Conservation (phyloP, 495 filamentous ascomycete genomes). For the Xylaria sp. region DNA sequence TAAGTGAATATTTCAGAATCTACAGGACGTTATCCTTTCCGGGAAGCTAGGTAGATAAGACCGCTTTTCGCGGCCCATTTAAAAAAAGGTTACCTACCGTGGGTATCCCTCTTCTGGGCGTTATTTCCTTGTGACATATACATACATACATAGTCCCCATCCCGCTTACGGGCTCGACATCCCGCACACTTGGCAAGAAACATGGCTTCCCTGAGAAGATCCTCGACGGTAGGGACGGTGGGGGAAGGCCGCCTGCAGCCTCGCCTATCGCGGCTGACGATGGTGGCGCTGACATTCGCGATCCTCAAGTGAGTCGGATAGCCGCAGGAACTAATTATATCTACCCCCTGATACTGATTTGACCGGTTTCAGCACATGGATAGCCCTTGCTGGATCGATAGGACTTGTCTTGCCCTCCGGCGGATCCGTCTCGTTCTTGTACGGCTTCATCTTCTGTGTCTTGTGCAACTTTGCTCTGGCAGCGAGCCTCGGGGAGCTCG, state of each 20-base stretch:
- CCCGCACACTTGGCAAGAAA: conserved; percentile 2
- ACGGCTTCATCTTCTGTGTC: conserved; percentile 48
- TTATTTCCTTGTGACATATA: no score
- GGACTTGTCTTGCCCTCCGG: conserved; percentile 44
- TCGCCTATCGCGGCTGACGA: conserved; percentile 41
- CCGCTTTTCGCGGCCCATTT: conserved; percentile 5
- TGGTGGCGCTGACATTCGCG: conserved; percentile 45
- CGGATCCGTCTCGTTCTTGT: conserved; percentile 43
- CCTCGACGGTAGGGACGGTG: conserved; percentile 19
- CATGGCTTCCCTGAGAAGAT: conserved; percentile 25
- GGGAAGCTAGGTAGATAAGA: neutral
- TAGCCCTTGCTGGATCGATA: conserved; percentile 45
- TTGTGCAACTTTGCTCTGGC: conserved; percentile 53
- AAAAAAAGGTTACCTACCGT: neutral
- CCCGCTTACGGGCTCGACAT: neutral
- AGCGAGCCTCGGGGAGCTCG: conserved; percentile 56
- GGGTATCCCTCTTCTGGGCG: neutral
- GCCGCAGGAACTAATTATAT: conserved; percentile 11
- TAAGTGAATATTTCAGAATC: neutral
- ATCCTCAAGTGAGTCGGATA: conserved; percentile 43
- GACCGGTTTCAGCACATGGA: conserved; percentile 38
- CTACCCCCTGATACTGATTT: neutral
- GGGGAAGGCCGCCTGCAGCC: conserved; percentile 40
- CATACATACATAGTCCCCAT: neutral
- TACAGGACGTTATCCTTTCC: neutral